Conservation (phyloP, 1,284 basidiomycete genomes). For the Microstroma glucosiphilum region DNA sequence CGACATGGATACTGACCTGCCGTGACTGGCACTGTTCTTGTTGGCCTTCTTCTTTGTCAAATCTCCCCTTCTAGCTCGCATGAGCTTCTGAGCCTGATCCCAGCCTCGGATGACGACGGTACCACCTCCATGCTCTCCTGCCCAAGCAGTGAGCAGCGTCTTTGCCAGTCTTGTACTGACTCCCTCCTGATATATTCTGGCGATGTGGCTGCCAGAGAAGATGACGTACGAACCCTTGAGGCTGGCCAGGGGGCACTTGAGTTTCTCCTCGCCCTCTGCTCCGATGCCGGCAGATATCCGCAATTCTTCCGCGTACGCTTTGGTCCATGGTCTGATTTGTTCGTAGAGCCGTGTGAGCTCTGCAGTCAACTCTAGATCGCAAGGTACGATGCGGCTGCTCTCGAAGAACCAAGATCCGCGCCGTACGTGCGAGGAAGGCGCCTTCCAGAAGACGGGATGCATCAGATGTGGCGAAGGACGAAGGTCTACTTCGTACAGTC, state of each 20-base stretch:
- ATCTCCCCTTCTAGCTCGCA: conserved; percentile 12
- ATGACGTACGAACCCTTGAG: conserved; percentile 53
- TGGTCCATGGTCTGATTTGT: conserved; percentile 46
- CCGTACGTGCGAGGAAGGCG: conserved; percentile 54
- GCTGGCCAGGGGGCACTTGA: conserved; percentile 52
- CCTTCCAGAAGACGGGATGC: conserved; percentile 58
- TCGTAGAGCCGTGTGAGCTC: conserved; percentile 53
- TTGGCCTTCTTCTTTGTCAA: neutral
- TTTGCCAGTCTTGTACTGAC: conserved; percentile 32
- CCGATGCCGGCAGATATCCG: conserved; percentile 54
- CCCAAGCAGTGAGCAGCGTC: conserved; percentile 37
- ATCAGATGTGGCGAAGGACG: conserved; percentile 46
- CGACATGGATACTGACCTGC: neutral
- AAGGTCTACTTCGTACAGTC: conserved; percentile 37
- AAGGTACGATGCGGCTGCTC: conserved; percentile 51
- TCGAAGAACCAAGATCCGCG: conserved; percentile 58
- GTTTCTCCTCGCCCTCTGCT: conserved; percentile 56
- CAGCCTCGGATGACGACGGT: conserved; percentile 15
- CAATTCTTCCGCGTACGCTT: conserved; percentile 56
- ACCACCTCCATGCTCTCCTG: conserved; percentile 27
- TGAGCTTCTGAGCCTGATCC: conserved; percentile 12
- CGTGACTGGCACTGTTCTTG: neutral
- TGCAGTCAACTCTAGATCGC: conserved; percentile 54
- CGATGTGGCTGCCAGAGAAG: conserved; percentile 55
- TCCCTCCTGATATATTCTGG: conserved; percentile 49